Evolutionary conservation across 306 rosid species (phyloP), one percentile per base, ranked within the genome.

Genomic region (Ziziphus jujuba): DNA sequence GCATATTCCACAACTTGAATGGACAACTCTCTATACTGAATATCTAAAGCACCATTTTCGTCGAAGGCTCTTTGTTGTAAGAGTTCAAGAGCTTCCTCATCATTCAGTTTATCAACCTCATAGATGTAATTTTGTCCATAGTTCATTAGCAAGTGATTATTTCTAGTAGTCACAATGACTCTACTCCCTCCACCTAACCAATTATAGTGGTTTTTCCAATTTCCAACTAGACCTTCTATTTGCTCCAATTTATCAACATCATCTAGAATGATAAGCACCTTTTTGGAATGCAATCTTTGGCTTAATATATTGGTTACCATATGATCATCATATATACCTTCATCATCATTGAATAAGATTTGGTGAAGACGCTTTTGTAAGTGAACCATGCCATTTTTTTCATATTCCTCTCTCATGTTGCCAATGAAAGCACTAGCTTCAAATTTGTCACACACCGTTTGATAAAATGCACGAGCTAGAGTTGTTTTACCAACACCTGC

Each of bases 401-500:
- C 54, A 16, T 14, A 56, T n/a, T 17, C 19, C 28, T 56, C 72
- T 43, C 58, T 68, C 4, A 68, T 45, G 9, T 56, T 56, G 31
- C 38, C 64, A 5, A 68, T 3, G 17, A 68, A 68, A 22, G 22
- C 54, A 19, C 65, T 36, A 22, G 63, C 65, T 2, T 43, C 65
- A 2, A 68, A 68, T 13, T 23, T 5, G n/a, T 68, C 50, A 22
- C 44, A n/a, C 0, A 67, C 48, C 7, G 19, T 67, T 43, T 38
- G 55, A 35, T 21, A 67, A 16, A 67, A 38, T 21, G 15, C 57
- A 36, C 51, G 56, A 15, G 72, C 72, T 0, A 67, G 17, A 33
- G 72, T 67, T 3, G 72, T 67, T 43, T 67, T 67, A 1, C 73
- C 57, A 51, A 74, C 20, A 5, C 72, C 78, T 7, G 67, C 62